These are phyloP conservation scores for Talaromyces sp. DNA, from an alignment of 2,329 filamentous ascomycete genomes.

Conservation along the genomic window DNA sequence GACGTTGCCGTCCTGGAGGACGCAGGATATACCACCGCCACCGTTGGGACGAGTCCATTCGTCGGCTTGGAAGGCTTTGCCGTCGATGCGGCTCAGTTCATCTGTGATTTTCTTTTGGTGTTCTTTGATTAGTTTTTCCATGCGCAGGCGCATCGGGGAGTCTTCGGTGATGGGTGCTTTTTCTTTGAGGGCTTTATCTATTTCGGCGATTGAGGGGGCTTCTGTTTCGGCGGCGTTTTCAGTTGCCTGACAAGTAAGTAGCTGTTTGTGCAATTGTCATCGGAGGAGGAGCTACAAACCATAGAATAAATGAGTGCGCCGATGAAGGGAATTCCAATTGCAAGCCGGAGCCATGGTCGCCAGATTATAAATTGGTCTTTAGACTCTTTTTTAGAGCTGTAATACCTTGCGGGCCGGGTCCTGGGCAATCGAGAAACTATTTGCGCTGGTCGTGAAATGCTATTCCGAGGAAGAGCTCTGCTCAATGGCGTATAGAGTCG, in stretches of 20 bases:
- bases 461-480: neutral
- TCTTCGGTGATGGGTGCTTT: slow-evolving; percentile 68
- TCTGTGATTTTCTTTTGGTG: slow-evolving; percentile 85
- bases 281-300: slow-evolving; percentile 34
- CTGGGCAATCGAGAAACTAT: slow-evolving; percentile 20
- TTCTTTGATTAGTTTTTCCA: slow-evolving; percentile 94
- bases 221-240: slow-evolving; percentile 38
- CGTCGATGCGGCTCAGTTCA: slow-evolving; percentile 79
- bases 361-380: slow-evolving; percentile 37
- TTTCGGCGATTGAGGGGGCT: slow-evolving; percentile 69
- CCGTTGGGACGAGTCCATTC: slow-evolving; percentile 84
- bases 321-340: slow-evolving; percentile 49
- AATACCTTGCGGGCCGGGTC: slow-evolving; percentile 26
- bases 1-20: slow-evolving; percentile 91
- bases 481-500: slow-evolving; percentile 10
- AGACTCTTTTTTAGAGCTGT: slow-evolving; percentile 10
- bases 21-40: slow-evolving; percentile 89
- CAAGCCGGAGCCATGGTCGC: slow-evolving; percentile 47
- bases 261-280: neutral
- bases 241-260: slow-evolving; percentile 28
- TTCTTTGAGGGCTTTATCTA: slow-evolving; percentile 75
- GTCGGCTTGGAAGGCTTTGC: slow-evolving; percentile 74
- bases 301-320: slow-evolving; percentile 50
- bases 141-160: slow-evolving; percentile 94
- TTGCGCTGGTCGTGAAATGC: neutral